Base-by-base conservation (phyloP, 2,329 filamentous ascomycete genomes). In the Dothistroma septosporum region DNA sequence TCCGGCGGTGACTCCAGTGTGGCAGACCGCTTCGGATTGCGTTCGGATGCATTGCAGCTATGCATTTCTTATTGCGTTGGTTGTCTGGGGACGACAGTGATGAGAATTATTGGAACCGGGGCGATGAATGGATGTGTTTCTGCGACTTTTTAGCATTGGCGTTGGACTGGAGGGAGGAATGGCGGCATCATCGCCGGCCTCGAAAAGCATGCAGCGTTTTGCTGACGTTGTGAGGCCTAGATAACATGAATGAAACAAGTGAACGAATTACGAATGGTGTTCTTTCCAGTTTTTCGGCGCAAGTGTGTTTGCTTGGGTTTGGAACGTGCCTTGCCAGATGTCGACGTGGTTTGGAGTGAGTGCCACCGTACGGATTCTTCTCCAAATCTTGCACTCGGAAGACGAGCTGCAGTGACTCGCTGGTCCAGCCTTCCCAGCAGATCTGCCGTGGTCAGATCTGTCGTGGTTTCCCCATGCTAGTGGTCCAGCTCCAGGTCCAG, bases 131-230 rank as follows among this genome's bases (percentile, higher is more conserved):
- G 24, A 28, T 7, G 55, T 31, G 56, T 16, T 21, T 56, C 46
- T 56, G 50, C 24, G 19, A 49, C 12, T n/a, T 41, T 41, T 61
- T 61, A 61, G 59, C 59, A 54, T 53, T 24, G 59, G 46, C 46
- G 46, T 57, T 57, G 54, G 53, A 32, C 47, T 41, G 58, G 53
- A 28, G 24, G 24, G 24, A 28, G 24, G 24, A 44, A 46, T 24
- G 22, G 7, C 14, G 49, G 32, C 19, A 47, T 46, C 11, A 32
- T 32, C 31, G n/a, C 50, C 50, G 31, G 41, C 37, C 28, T 44
- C 56, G 37, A 48, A 56, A 56, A 61, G 59, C 54, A 41, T 58
- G 47, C 47, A 57, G 55, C 55, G 37, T 57, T 44, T 33, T 21
- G 44, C 56, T 58, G 47, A 44, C 21, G 21, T 53, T 14, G 31